Evolutionary conservation across 73 alveolate species (phyloP).

Genomic region (Paramecium primaurelia): DNA sequence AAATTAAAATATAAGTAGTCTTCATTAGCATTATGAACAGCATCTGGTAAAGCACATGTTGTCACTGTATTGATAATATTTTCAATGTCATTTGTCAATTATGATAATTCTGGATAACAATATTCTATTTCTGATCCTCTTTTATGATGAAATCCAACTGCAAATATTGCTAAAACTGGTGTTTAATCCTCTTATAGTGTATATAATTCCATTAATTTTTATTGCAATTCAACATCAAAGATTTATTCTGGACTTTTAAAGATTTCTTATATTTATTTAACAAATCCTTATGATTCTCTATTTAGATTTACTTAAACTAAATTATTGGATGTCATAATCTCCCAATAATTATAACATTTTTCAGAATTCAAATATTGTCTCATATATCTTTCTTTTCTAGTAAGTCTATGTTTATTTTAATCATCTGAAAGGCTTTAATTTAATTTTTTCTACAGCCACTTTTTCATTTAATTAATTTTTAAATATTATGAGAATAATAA

Average conservation of each 20-base stretch:
- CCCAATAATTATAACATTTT: not conserved
- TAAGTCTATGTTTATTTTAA: not conserved
- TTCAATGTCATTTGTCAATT: not conserved
- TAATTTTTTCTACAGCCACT: not conserved
- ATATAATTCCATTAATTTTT: not conserved
- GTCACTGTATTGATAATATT: conserved; percentile 37
- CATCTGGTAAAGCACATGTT: conserved; percentile 59
- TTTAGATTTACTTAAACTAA: not conserved
- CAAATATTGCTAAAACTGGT: conserved; percentile 53
- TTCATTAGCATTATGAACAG: conserved; percentile 59
- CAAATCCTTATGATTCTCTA: not conserved
- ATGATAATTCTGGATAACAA: conserved; percentile 30
- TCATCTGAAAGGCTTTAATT: not conserved
- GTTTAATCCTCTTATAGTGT: not conserved
- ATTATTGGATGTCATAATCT: not conserved
- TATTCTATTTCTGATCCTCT: conserved; percentile 58
- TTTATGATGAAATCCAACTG: conserved; percentile 62
- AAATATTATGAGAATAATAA: not conserved
- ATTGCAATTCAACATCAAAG: not conserved
- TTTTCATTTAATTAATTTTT: not conserved
- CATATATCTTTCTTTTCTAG: conserved; percentile 9
- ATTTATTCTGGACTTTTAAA: conserved; percentile 5
- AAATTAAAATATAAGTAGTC: conserved; percentile 57
- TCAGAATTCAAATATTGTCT: conserved; percentile 24
- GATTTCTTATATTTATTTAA: not conserved